These are phyloP conservation scores for Nannochloropsis oceanica DNA, from an alignment of 108 stramenopile genomes.

Conservation along the genomic window DNA sequence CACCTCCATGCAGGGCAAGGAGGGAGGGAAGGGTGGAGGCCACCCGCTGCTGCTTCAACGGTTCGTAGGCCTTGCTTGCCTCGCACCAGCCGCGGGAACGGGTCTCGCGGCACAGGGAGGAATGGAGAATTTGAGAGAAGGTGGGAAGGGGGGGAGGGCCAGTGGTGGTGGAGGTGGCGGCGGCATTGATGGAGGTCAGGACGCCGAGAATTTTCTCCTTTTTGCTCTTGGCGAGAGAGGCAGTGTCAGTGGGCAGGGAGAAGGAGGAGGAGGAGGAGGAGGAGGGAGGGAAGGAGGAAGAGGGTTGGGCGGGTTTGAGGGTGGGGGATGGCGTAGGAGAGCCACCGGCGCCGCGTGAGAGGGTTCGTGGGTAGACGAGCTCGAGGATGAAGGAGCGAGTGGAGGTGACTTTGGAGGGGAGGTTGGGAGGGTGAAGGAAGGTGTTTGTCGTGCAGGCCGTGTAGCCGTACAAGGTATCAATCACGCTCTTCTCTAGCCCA, in stretches of 20 bases:
- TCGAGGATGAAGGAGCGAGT: background rate
- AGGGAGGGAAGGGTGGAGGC: background rate
- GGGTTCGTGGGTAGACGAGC: background rate
- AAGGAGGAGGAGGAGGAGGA: background rate
- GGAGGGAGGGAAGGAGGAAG: background rate
- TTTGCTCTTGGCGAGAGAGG: background rate
- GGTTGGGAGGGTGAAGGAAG: background rate
- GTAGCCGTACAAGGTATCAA: slow-evolving; percentile 11
- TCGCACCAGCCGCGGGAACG: slow-evolving; percentile 3
- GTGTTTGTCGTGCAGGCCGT: slow-evolving; percentile 8
- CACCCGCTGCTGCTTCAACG: slow-evolving; percentile 8
- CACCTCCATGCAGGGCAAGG: background rate
- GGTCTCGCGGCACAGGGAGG: slow-evolving; percentile 12
- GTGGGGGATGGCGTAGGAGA: background rate
- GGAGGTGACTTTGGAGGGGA: background rate
- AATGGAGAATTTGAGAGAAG: slow-evolving; percentile 5
- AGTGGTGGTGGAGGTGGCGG: background rate
- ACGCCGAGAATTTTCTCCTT: background rate
- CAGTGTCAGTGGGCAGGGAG: background rate
- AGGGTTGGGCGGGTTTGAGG: background rate
- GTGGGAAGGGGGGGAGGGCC: background rate
- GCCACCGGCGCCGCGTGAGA: background rate
- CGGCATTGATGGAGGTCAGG: background rate
- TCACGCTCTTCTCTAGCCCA: background rate
- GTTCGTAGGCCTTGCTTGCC: slow-evolving; percentile 2